These are phyloP conservation scores for Dothidotthia symphoricarpi DNA, from an alignment of 2,329 filamentous ascomycete genomes.

Conservation along the genomic window DNA sequence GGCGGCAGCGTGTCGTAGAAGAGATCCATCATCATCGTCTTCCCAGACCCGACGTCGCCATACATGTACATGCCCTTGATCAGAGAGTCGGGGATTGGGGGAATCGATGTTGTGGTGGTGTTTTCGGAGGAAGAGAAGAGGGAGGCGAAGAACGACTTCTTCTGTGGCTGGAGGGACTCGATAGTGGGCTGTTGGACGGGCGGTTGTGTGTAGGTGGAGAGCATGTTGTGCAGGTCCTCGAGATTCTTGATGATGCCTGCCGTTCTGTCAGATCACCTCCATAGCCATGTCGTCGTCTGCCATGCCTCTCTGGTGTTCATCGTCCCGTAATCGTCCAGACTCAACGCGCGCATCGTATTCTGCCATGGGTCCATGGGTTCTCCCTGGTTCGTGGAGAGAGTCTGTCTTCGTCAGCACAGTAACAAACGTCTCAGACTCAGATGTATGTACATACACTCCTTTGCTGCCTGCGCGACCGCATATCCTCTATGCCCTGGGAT, in stretches of 20 bases:
- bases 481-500: constrained; percentile 23
- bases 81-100: constrained; percentile 66
- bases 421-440: neutral
- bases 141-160: constrained; percentile 59
- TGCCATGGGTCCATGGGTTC: constrained; percentile 66
- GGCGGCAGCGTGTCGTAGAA: constrained; percentile 89
- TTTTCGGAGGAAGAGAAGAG: constrained; percentile 53
- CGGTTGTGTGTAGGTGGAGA: constrained; percentile 70
- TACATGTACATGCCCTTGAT: constrained; percentile 92
- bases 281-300: neutral
- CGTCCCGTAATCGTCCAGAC: constrained; percentile 72
- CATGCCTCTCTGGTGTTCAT: constrained; percentile 84
- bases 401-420: constrained; percentile 13
- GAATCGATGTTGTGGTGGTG: constrained; percentile 38
- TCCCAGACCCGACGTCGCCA: constrained; percentile 94
- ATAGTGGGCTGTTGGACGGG: constrained; percentile 74
- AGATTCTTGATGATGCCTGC: constrained; percentile 83
- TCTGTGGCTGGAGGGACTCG: constrained; percentile 61
- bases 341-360: constrained; percentile 86
- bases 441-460: constrained; percentile 17
- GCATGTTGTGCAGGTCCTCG: constrained; percentile 82
- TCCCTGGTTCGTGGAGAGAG: constrained; percentile 10
- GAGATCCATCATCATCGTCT: constrained; percentile 99
- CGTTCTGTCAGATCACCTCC: constrained; percentile 4
- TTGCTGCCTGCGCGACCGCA: constrained; percentile 23